A percentile compares a stretch with the other conserved stretches of the same genome.
phyloP scores from a whole-genome alignment of 2,329 filamentous ascomycete genomes.

The Talaromyces rugulosus region DNA sequence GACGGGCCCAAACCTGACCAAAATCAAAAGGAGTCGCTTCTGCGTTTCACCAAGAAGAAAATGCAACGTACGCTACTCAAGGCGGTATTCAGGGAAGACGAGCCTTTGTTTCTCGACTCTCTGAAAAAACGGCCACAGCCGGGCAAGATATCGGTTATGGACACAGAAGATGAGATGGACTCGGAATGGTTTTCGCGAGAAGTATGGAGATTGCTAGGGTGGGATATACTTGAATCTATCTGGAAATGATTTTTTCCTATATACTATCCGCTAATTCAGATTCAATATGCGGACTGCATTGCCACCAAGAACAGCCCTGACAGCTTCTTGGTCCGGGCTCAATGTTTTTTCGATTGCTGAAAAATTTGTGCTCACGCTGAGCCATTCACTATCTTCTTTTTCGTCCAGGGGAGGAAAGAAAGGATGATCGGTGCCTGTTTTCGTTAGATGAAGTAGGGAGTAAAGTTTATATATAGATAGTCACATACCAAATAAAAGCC shows the following conservation, averaged over 20 bases:
- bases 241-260: constrained; percentile 4
- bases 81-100: constrained; percentile 36
- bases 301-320: constrained; percentile 37
- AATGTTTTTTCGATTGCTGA: constrained; percentile 40
- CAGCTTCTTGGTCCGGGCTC: constrained; percentile 24
- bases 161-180: constrained; percentile 4
- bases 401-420: constrained; percentile 40
- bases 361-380: constrained; percentile 46
- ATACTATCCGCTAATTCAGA: constrained; percentile 21
- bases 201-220: constrained; percentile 55
- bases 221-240: constrained; percentile 41
- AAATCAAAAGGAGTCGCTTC: constrained; percentile 12
- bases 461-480: background rate
- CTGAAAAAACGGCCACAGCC: constrained; percentile 9
- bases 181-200: constrained; percentile 54
- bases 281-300: constrained; percentile 43
- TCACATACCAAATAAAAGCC: constrained; percentile 38
- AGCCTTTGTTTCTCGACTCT: constrained; percentile 25
- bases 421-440: constrained; percentile 40
- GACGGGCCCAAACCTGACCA: background rate
- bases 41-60: constrained; percentile 22
- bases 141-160: constrained; percentile 12
- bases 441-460: background rate
- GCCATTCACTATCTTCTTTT: constrained; percentile 35
- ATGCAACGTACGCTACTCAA: constrained; percentile 40